These are phyloP conservation scores for Cyclanthera cordifolia DNA, from an alignment of 306 rosid genomes.

Conservation along the genomic window DNA sequence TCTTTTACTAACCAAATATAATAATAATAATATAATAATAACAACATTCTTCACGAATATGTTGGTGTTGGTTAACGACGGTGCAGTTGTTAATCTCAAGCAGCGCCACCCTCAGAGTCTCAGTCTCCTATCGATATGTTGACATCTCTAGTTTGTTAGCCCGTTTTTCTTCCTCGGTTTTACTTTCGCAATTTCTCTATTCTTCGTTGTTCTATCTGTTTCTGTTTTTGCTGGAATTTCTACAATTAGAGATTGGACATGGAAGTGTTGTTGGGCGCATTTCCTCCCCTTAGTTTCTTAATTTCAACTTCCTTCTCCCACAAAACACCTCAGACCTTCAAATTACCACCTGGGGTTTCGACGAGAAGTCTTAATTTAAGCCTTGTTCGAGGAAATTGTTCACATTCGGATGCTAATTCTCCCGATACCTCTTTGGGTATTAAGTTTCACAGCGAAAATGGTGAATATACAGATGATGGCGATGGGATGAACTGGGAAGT, in stretches of 20 bases:
- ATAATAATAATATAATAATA: too few species aligned
- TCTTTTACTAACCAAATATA: too few species aligned
- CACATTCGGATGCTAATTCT: constrained; percentile 22
- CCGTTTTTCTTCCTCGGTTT: not conserved
- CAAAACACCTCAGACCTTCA: constrained; percentile 15
- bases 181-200: not conserved
- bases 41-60: too few species aligned
- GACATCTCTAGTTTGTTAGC: not conserved
- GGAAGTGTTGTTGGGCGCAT: constrained; percentile 43
- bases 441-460: constrained; percentile 13
- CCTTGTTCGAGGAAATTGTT: constrained; percentile 22
- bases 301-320: constrained; percentile 36
- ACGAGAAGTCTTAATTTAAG: constrained; percentile 13
- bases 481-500: constrained; percentile 46
- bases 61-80: not conserved
- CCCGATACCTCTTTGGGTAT: constrained; percentile 13
- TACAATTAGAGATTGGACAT: constrained; percentile 14
- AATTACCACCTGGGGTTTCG: constrained; percentile 18
- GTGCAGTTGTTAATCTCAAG: not conserved
- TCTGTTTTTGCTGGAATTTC: not conserved
- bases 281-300: constrained; percentile 35
- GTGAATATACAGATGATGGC: constrained; percentile 17
- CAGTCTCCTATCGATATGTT: not conserved
- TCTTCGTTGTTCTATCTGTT: not conserved
- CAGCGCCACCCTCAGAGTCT: too few species aligned